Evolutionary conservation across 192 early-diverging fungal species (phyloP), one percentile per base, ranked within the genome.

Genomic region (Kickxella alabastrina): DNA sequence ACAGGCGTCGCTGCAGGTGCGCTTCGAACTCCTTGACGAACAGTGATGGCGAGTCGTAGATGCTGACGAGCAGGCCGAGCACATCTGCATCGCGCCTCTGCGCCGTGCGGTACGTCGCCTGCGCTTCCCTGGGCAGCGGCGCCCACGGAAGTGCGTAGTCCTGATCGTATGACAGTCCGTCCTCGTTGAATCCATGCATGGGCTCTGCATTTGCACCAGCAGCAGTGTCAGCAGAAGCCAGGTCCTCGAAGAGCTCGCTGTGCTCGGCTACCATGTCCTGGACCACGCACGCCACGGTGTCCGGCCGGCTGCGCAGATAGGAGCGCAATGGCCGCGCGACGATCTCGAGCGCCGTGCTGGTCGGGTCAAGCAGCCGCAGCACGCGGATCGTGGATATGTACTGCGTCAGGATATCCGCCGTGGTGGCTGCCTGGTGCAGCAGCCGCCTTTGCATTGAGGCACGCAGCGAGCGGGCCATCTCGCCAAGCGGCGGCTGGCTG

Each of bases 341-440:
- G 21, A 80, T 78, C 43, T 82, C 85, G 15, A 90, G 62, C 53
- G 87, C 63, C 0, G 82, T 79, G 32, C 80, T 78, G 1, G 84
- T 77, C 0, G 87, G 82, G 47, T 91, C 89, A 9, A 89, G 54
- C 14, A 83, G 66, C 8, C 83, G 79, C 6, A 91, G 67, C 35
- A 80, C 82, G 24, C 83, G 82, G 39, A 91, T 85, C 6, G 81
- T 62, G 25, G 82, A 83, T 3, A 87, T 83, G 59, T 87, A 91
- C 32, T 83, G 80, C 13, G 80, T 72, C 4, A 91, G 59, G 23
- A 89, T 85, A 27, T 89, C 84, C 19, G 46, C 44, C 1, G 89
- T 91, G 4, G 79, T 81, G 0, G 87, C 87, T 8, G 85, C 87
- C 14, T 83, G 84, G 51, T 90, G 88, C 23, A 89, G 67, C 26